Conservation (phyloP, 108 stramenopile genomes). For the Nannochloropsis oceanica region DNA sequence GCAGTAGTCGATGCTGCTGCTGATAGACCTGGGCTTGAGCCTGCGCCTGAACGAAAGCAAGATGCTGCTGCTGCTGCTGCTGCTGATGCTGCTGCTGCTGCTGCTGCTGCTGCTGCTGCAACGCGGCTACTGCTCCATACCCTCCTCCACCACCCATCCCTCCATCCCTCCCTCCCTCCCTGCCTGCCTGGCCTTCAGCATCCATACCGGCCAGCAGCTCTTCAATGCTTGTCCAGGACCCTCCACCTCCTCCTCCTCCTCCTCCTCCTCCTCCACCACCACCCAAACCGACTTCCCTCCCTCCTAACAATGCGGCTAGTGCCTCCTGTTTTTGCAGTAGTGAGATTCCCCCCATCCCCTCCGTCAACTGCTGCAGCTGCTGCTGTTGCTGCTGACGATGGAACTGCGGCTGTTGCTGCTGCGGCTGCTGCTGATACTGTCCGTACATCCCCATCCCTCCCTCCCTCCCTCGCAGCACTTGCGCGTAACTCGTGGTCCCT, state of each 20-base stretch:
- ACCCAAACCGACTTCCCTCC: no score
- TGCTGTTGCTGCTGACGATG: constrained; percentile 2
- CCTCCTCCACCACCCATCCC: background rate
- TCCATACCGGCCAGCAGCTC: background rate
- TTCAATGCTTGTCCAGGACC: background rate
- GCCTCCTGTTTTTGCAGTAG: background rate
- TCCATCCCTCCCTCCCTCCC: no score
- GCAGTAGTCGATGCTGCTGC: background rate
- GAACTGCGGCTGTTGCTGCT: background rate
- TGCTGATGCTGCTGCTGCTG: background rate
- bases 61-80: background rate
- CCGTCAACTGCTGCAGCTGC: background rate
- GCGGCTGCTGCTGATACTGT: background rate
- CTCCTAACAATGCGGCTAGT: background rate
- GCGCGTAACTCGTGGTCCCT: background rate
- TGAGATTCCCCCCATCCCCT: background rate
- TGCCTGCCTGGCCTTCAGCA: background rate
- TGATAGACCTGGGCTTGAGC: background rate
- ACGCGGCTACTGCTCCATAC: background rate
- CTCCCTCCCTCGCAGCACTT: background rate
- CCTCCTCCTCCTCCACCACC: background rate
- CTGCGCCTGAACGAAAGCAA: background rate
- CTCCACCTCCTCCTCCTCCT: background rate
- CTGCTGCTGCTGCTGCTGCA: background rate
- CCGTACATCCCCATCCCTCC: background rate